Evolutionary conservation across 2,329 filamentous ascomycete genomes (phyloP), one percentile per base, ranked within the genome.

Genomic region (Aspergillus flavus): DNA sequence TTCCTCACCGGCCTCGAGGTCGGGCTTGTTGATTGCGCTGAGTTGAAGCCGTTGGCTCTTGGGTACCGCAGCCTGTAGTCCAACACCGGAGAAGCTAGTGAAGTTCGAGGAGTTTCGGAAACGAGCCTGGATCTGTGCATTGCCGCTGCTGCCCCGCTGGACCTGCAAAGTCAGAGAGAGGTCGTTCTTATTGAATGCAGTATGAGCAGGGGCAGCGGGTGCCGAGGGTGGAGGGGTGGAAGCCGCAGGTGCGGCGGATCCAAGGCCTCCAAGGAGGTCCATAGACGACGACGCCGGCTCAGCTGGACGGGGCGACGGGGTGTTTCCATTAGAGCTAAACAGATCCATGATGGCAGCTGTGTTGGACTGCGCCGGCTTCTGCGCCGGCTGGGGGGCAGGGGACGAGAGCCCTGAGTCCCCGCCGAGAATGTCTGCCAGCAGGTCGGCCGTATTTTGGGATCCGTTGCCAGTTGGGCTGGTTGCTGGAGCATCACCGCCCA

Each of bases 41-140:
- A 99, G 82, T 76, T 97, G 93, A 72, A 99, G 81, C 77, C 95
- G 97, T 80, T 99, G 95, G 52, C 91, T 93, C 81, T 98, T 99
- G 10, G 95, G 95, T 59, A 99, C 95, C 0, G 95, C 95, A 50
- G 94, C 95, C 78, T 99, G 95, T 68, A 99, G 78, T 30, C 92
- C 92, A 34, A 98, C 91, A 53, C 86, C 87, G 19, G 89, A 89
- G 56, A 98, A 83, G 16, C 82, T 80, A 16, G 84, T 85, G 34
- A 90, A 87, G 62, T 84, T 84, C 16, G 89, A 90, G 0, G 81
- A 86, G 77, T 98, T 98, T 45, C 86, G 87, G 84, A 99, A 99
- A 10, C 89, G 88, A 19, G 93, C 93, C 57, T 90, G 84, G 7
- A 96, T 89, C 75, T 97, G 93, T 23, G 96, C 89, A 10, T 87